Evolutionary conservation across 2,329 filamentous ascomycete genomes (phyloP).

Genomic region (Neofusicoccum kwambonambiense): DNA sequence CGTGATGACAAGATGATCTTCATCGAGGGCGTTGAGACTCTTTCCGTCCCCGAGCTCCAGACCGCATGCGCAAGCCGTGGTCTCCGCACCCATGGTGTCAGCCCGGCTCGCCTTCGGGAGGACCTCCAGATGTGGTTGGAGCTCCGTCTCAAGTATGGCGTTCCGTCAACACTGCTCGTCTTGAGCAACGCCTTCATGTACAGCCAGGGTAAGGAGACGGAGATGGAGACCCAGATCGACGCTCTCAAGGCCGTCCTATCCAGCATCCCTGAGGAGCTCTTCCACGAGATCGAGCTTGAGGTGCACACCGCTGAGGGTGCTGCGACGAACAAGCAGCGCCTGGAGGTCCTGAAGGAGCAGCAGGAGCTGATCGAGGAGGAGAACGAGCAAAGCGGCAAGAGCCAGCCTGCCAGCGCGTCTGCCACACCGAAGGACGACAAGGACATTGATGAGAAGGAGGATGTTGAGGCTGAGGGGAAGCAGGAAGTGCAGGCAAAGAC

Average conservation of each 20-base stretch:
- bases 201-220: conserved; percentile 76
- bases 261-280: conserved; percentile 94
- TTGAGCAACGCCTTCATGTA: conserved; percentile 98
- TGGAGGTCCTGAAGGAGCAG: conserved; percentile 97
- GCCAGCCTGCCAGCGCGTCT: conserved; percentile 56
- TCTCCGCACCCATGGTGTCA: conserved; percentile 88
- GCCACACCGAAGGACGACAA: conserved; percentile 76
- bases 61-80: conserved; percentile 88
- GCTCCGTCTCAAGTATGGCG: conserved; percentile 85
- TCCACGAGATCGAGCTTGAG: conserved; percentile 99
- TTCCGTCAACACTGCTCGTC: conserved; percentile 94
- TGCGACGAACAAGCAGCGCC: conserved; percentile 96
- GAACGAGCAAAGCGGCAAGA: conserved; percentile 85
- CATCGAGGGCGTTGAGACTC: conserved; percentile 87
- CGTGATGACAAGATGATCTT: conserved; percentile 92
- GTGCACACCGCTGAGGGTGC: conserved; percentile 95
- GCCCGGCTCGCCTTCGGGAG: conserved; percentile 80
- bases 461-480: conserved; percentile 1
- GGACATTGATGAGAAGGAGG: conserved; percentile 84
- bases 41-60: conserved; percentile 92
- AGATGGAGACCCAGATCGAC: conserved; percentile 87
- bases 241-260: conserved; percentile 89
- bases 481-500: not conserved
- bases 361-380: conserved; percentile 97
- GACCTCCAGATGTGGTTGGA: conserved; percentile 94